phyloP scores from a whole-genome alignment of 2,329 filamentous ascomycete genomes.

The Fusarium multiceps region DNA sequence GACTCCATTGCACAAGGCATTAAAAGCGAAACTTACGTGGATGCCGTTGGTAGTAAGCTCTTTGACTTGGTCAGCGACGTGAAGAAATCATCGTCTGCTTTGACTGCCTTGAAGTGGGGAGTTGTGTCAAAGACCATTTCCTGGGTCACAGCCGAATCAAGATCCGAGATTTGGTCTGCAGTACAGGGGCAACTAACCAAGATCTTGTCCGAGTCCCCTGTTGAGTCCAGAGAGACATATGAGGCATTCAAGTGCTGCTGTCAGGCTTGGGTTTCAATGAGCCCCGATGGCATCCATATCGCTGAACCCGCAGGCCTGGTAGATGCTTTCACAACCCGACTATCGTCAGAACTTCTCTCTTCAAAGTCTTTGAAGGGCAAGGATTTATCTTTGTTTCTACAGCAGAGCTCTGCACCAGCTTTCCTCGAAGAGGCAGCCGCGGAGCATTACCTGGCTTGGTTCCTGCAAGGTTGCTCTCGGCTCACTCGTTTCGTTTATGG shows the following conservation, averaged over 20 bases:
- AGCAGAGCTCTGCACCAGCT: slow-evolving; percentile 29
- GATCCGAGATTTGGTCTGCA: slow-evolving; percentile 49
- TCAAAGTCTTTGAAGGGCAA: slow-evolving; percentile 39
- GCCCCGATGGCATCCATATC: slow-evolving; percentile 50
- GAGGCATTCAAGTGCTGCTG: slow-evolving; percentile 57
- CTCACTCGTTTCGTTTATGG: slow-evolving; percentile 47
- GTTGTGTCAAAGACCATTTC: slow-evolving; percentile 52
- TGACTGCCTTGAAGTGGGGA: slow-evolving; percentile 56
- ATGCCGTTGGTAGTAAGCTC: slow-evolving; percentile 55
- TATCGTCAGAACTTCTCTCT: slow-evolving; percentile 48
- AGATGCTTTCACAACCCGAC: slow-evolving; percentile 49
- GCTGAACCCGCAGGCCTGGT: slow-evolving; percentile 49
- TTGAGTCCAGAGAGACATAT: slow-evolving; percentile 52
- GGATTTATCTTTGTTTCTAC: slow-evolving; percentile 31
- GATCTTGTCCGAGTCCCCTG: slow-evolving; percentile 48
- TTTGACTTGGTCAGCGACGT: slow-evolving; percentile 51
- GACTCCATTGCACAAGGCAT: slow-evolving; percentile 58
- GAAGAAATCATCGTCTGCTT: slow-evolving; percentile 46
- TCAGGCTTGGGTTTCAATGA: slow-evolving; percentile 53
- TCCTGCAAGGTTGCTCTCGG: slow-evolving; percentile 49
- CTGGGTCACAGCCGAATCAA: slow-evolving; percentile 50
- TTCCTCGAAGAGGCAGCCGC: slow-evolving; percentile 45
- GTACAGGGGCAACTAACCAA: slow-evolving; percentile 50
- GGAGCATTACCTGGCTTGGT: slow-evolving; percentile 52
- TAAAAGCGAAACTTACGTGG: slow-evolving; percentile 55